These are phyloP conservation scores for Ophiostoma quercus DNA, from an alignment of 2,329 filamentous ascomycete species.

Conservation along the genomic window DNA sequence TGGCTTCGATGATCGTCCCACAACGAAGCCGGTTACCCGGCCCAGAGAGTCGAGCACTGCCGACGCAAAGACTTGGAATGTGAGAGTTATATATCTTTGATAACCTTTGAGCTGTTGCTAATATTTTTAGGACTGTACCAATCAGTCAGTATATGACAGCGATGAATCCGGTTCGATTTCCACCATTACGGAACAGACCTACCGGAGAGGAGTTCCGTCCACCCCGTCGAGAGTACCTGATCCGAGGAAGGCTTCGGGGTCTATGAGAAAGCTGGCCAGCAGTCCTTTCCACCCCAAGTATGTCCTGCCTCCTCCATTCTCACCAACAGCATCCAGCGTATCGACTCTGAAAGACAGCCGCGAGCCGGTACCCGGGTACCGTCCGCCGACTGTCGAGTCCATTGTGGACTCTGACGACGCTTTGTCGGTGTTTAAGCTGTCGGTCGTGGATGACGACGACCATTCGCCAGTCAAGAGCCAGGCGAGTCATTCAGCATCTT, in stretches of 20 bases:
- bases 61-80: neutral
- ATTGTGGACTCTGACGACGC: constrained; percentile 21
- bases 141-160: neutral
- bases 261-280: neutral
- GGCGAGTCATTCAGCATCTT: neutral
- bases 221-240: neutral
- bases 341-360: neutral
- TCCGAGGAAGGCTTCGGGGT: neutral
- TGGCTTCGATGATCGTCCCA: neutral
- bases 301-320: neutral
- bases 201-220: neutral
- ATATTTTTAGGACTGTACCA: neutral
- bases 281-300: neutral
- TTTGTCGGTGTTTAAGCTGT: neutral
- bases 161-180: neutral
- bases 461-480: neutral
- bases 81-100: neutral
- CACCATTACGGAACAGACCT: neutral
- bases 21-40: neutral
- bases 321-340: neutral
- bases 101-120: neutral
- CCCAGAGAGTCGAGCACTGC: neutral
- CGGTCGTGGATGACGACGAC: neutral
- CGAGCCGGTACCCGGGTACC: constrained; percentile 16
- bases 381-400: constrained; percentile 24